These are phyloP conservation scores for Aspergillus ochraceoroseus DNA, from an alignment of 2,329 filamentous ascomycete genomes.

Conservation along the genomic window DNA sequence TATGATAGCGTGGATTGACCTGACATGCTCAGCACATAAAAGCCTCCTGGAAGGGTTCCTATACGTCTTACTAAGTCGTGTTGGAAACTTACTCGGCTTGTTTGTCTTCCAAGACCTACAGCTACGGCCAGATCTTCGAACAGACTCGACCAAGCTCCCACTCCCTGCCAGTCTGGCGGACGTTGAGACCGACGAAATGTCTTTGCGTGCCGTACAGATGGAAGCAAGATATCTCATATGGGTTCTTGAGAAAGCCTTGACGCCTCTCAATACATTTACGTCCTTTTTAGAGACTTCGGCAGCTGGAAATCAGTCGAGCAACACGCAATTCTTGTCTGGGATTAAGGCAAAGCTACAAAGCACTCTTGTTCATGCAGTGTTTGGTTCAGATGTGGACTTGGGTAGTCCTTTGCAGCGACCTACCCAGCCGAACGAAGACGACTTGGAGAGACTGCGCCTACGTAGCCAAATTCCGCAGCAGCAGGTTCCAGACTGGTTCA, in stretches of 20 bases:
- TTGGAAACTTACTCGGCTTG: constrained; percentile 40
- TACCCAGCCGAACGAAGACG: constrained; percentile 18
- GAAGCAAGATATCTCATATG: constrained; percentile 38
- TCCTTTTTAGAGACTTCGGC: neutral
- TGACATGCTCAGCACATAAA: constrained; percentile 24
- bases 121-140: constrained; percentile 24
- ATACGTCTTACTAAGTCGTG: constrained; percentile 35
- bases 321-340: constrained; percentile 18
- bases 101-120: constrained; percentile 38
- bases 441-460: constrained; percentile 14
- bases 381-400: constrained; percentile 34
- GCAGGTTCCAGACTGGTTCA: constrained; percentile 51
- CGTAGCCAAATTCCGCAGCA: constrained; percentile 23
- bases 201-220: constrained; percentile 25
- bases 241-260: constrained; percentile 31
- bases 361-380: constrained; percentile 42
- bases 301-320: neutral
- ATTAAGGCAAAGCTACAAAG: constrained; percentile 36
- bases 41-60: constrained; percentile 43
- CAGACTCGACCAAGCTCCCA: constrained; percentile 24
- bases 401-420: constrained; percentile 26
- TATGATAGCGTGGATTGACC: constrained; percentile 32
- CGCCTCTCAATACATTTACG: constrained; percentile 21
- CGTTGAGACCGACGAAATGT: constrained; percentile 22
- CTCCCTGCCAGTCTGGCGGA: constrained; percentile 32